These are phyloP conservation scores for Erodium chrysanthum DNA, from an alignment of 441 rosid genomes.

Conservation along the genomic window DNA sequence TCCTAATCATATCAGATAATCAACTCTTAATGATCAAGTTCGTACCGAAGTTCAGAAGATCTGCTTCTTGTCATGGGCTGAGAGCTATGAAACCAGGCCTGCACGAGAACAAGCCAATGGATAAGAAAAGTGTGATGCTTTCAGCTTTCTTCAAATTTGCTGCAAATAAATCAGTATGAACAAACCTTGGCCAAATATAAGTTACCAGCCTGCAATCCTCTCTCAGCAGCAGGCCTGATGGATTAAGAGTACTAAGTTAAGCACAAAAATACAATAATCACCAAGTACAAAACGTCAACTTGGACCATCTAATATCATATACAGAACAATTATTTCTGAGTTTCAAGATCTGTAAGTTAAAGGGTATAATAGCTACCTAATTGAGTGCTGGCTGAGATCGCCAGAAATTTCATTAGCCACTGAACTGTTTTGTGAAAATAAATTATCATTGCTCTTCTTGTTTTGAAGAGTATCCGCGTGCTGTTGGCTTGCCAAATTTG, in stretches of 20 bases:
- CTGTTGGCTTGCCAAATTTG: slow-evolving; percentile 29
- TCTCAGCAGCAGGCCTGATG: slow-evolving; percentile 37
- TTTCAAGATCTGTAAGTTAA: too few species aligned
- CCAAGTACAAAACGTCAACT: background rate
- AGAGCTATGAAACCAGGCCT: slow-evolving; percentile 69
- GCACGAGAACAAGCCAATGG: slow-evolving; percentile 14
- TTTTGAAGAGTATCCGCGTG: slow-evolving; percentile 29
- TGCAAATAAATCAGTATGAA: background rate
- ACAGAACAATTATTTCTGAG: background rate
- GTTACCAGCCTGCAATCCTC: slow-evolving; percentile 39
- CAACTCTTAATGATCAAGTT: background rate
- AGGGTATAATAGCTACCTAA: slow-evolving; percentile 26
- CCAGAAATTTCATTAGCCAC: slow-evolving; percentile 26
- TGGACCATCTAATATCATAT: background rate
- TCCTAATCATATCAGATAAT: background rate
- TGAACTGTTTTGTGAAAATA: slow-evolving; percentile 24
- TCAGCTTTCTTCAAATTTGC: slow-evolving; percentile 1
- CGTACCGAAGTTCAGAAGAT: slow-evolving; percentile 58
- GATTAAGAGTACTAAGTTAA: background rate
- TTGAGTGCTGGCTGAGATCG: slow-evolving; percentile 28
- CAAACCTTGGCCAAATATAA: slow-evolving; percentile 53
- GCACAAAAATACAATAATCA: background rate
- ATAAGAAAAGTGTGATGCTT: slow-evolving; percentile 17
- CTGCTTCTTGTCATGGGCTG: slow-evolving; percentile 73
- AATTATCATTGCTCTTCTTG: slow-evolving; percentile 36